Conservation (phyloP, 352 stramenopile genomes). For the Hyaloperonospora brassicae region DNA sequence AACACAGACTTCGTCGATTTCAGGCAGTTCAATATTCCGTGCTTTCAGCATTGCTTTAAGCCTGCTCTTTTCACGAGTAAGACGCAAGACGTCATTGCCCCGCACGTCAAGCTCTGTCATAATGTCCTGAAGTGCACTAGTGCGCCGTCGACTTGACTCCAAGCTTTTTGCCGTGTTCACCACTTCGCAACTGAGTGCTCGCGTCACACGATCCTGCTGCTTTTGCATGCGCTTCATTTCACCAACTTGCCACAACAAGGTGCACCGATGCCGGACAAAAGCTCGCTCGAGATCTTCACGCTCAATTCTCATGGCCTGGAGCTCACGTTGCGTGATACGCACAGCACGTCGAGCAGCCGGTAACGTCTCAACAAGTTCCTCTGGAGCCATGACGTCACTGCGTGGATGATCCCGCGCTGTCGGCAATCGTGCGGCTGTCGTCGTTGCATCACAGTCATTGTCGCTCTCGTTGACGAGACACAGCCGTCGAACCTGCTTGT, state of each 20-base stretch:
- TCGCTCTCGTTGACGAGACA: slow-evolving; percentile 22
- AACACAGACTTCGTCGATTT: slow-evolving; percentile 56
- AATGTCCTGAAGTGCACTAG: slow-evolving; percentile 67
- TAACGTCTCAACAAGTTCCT: slow-evolving; percentile 69
- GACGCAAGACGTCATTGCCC: slow-evolving; percentile 40
- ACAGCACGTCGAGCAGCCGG: slow-evolving; percentile 57
- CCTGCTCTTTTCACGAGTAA: slow-evolving; percentile 59
- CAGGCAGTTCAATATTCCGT: slow-evolving; percentile 35
- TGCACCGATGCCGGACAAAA: slow-evolving; percentile 60
- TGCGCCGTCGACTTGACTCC: slow-evolving; percentile 60
- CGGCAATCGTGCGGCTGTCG: slow-evolving; percentile 1
- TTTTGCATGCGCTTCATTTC: slow-evolving; percentile 69
- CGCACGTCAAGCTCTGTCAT: slow-evolving; percentile 69
- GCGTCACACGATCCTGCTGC: slow-evolving; percentile 55
- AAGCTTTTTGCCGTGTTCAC: slow-evolving; percentile 41
- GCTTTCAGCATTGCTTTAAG: slow-evolving; percentile 43
- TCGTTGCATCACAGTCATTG: slow-evolving; percentile 22
- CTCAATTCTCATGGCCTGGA: slow-evolving; percentile 57
- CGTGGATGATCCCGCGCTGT: slow-evolving; percentile 33
- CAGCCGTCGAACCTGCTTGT: slow-evolving; percentile 21
- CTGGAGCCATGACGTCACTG: slow-evolving; percentile 48
- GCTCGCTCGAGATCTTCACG: slow-evolving; percentile 67
- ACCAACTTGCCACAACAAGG: slow-evolving; percentile 51
- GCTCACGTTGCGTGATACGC: slow-evolving; percentile 65
- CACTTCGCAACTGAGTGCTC: slow-evolving; percentile 35